These are phyloP conservation scores for Rhodotorula babjevae DNA, from an alignment of 768 basidiomycete genomes.

Conservation along the genomic window DNA sequence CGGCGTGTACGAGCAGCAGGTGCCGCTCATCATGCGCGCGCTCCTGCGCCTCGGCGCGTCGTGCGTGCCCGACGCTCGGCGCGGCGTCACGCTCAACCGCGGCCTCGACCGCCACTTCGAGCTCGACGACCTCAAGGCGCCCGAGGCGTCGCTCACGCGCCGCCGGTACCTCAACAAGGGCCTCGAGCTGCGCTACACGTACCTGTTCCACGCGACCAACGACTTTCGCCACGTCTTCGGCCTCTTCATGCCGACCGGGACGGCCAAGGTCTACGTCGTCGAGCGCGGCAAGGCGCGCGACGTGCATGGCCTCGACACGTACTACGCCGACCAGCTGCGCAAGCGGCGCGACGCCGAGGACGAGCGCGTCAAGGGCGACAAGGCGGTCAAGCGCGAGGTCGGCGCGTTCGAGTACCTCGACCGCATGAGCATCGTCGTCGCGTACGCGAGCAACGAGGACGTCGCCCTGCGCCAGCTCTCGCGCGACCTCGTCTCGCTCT, in stretches of 20 bases:
- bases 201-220: slow-evolving; percentile 78
- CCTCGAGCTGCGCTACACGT: slow-evolving; percentile 65
- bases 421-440: slow-evolving; percentile 50
- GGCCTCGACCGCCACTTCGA: slow-evolving; percentile 80
- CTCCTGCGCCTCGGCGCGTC: slow-evolving; percentile 77
- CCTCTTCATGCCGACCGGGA: slow-evolving; percentile 68
- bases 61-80: slow-evolving; percentile 63
- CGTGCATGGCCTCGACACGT: slow-evolving; percentile 68
- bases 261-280: slow-evolving; percentile 76
- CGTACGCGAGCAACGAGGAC: slow-evolving; percentile 71
- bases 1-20: slow-evolving; percentile 89
- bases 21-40: slow-evolving; percentile 75
- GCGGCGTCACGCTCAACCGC: slow-evolving; percentile 65
- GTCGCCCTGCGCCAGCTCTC: slow-evolving; percentile 81
- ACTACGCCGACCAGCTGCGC: slow-evolving; percentile 57
- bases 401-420: slow-evolving; percentile 61
- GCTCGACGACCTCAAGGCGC: slow-evolving; percentile 69
- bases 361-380: slow-evolving; percentile 50
- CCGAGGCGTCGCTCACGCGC: slow-evolving; percentile 53
- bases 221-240: slow-evolving; percentile 79
- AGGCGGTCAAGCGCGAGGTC: slow-evolving; percentile 52
- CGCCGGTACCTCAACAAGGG: slow-evolving; percentile 72
- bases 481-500: slow-evolving; percentile 71
- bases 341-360: slow-evolving; percentile 34
- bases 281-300: slow-evolving; percentile 85